Evolutionary conservation across 106 monocot species (phyloP), one percentile per base, ranked within the genome.

Genomic region (Xerophyta viscosa): DNA sequence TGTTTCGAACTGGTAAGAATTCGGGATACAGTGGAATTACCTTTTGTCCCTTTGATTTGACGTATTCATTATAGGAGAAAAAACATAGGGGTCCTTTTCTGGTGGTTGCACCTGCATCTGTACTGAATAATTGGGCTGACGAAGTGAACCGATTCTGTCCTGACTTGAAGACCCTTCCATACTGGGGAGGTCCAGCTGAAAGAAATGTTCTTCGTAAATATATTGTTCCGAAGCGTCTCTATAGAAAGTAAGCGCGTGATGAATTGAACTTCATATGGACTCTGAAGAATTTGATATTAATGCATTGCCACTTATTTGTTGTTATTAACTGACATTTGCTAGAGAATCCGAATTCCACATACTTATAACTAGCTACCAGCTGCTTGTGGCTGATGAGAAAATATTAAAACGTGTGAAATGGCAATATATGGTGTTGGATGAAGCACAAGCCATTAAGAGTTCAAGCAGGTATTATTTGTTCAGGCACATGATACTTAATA

Each of bases 401-500:
- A 70, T 72, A 55, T 63, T 96, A 42, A 61, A 78, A 42, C 78
- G 82, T 44, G 79, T 96, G 12, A 96, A 89, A 75, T 96, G 96
- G 96, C 96, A 89, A 39, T 96, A 89, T 65, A 89, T 96, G 96
- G 96, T 96, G 37, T 73, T 96, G 30, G 96, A 96, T 82, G 96
- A 96, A 79, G 96, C 96, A 20, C 96, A 96, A 39, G 96, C 96
- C 44, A 96, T 96, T 51, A 96, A 96, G 73, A 96, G 96, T 71
- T 85, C 96, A 76, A 85, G 46, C 66, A 96, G 96, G 96, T 96
- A 54, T 28, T 29, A 11, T 6, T 6, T 33, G 5, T 33, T 33
- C 33, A 6, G 5, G 33, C 11, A 11, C 11, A 6, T 33, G 11
- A 33, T 33, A 6, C 33, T n/a, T n/a, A n/a, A n/a, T n/a, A n/a